Base-by-base conservation (phyloP, 2,329 filamentous ascomycete species). In the Cercospora citrullina region DNA sequence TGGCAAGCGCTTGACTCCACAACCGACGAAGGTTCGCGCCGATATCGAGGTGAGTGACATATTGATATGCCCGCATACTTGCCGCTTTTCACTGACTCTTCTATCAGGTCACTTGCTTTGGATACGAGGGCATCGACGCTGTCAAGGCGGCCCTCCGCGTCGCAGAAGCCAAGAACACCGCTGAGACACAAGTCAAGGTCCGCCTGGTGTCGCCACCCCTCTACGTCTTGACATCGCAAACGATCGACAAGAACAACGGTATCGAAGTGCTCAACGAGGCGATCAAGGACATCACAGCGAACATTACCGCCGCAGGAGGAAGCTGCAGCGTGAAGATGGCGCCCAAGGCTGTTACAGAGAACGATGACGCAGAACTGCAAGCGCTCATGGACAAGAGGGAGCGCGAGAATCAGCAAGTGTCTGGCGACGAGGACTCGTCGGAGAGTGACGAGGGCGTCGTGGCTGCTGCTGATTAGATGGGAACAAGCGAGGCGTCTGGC, bases 381-480 rank as follows among this genome's bases (percentile, higher is more conserved):
- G 95, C 94, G 63, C 87, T 99, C 72, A 99, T 99, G 95, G 95
- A 98, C 87, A 97, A 98, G 90, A 90, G 92, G 73, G 95, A 97
- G 85, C 90, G 93, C 73, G 94, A 98, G 87, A 99, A 99, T 82
- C 92, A 93, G 79, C 93, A 99, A 81, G 93, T 99, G 78, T 97
- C 93, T 81, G 95, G 95, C 77, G 96, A 99, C 80, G 95, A 99
- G 86, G 95, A 94, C 80, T 87, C 93, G 81, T 96, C 92, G 79
- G 94, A 96, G 82, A 97, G 93, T 79, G 95, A 98, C 78, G 95
- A 97, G 79, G 93, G 92, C 79, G 87, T 89, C 16, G 71, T 72
- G 31, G 69, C 69, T 58, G 69, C 69, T 58, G 70, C 70, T 63
- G 69, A 72, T 55, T 70, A 67, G 33, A 28, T 42, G 55, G 42